phyloP scores from a whole-genome alignment of 768 basidiomycete species.

The Boletellus sp. region DNA sequence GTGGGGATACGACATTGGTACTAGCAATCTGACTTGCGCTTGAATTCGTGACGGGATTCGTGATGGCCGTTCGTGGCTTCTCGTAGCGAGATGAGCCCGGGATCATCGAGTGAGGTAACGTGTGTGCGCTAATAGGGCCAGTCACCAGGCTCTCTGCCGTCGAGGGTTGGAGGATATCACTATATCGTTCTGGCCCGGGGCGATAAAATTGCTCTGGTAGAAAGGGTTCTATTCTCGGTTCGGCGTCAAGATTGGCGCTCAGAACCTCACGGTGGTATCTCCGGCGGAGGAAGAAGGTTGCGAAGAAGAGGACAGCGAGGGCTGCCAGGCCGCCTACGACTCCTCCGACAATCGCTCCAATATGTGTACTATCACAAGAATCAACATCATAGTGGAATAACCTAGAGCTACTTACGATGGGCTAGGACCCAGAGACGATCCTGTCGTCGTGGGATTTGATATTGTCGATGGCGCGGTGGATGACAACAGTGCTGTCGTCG shows the following conservation, averaged over 20 bases:
- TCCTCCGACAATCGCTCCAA: slow-evolving; percentile 12
- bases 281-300: slow-evolving; percentile 2
- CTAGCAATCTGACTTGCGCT: background rate
- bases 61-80: slow-evolving; percentile 1
- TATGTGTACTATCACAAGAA: background rate
- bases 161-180: background rate
- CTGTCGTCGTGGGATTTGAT: background rate
- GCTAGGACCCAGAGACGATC: background rate
- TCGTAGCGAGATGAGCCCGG: background rate
- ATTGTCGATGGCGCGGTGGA: background rate
- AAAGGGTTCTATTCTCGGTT: slow-evolving; percentile 5
- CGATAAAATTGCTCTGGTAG: background rate
- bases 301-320: slow-evolving; percentile 3
- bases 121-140: background rate
- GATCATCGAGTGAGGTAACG: background rate
- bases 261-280: background rate
- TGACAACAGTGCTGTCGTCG: background rate
- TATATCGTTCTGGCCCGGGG: background rate
- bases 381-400: background rate
- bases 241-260: background rate
- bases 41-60: background rate
- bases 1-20: background rate
- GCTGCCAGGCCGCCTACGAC: slow-evolving; percentile 10
- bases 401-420: background rate
- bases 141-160: background rate